phyloP scores from a whole-genome alignment of 306 rosid genomes.

The Potentilla sterilis region DNA sequence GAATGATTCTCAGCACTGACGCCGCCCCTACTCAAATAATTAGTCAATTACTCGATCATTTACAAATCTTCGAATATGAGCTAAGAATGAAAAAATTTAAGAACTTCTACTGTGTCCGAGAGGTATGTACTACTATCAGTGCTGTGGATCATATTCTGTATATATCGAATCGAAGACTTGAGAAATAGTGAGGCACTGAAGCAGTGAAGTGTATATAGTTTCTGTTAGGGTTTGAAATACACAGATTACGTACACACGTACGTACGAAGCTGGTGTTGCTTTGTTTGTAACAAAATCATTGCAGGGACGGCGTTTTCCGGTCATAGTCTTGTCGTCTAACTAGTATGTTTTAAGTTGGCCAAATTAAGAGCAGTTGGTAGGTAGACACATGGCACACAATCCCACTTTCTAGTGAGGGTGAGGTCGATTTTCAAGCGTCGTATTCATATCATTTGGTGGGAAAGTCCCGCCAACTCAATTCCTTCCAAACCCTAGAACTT shows the following conservation, averaged over 20 bases:
- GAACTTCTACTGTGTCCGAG: no score
- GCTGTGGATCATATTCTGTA: no score
- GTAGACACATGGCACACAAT: conserved; percentile 58
- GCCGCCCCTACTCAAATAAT: not conserved
- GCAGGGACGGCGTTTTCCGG: conserved; percentile 2
- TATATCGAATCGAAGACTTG: no score
- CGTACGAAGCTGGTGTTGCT: not conserved
- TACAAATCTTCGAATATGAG: no score
- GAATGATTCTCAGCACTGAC: conserved; percentile 32
- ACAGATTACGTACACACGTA: not conserved
- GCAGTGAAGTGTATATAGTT: not conserved
- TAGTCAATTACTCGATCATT: no score
- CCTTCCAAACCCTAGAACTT: not conserved
- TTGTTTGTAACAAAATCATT: not conserved
- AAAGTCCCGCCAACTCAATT: conserved; percentile 14
- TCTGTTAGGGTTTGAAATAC: not conserved
- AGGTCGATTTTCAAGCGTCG: not conserved
- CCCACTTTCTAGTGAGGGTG: conserved; percentile 31
- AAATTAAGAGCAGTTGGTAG: conserved; percentile 45
- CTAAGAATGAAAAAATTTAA: no score
- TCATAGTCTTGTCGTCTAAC: not conserved
- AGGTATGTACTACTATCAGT: no score
- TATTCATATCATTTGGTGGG: conserved; percentile 19
- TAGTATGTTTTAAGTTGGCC: not conserved
- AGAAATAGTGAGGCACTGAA: not conserved